Percentiles rank a stretch among this genome's conserved stretches.
Conservation (phyloP, 2,329 filamentous ascomycete genomes). For the Trichophyton benhamiae region DNA sequence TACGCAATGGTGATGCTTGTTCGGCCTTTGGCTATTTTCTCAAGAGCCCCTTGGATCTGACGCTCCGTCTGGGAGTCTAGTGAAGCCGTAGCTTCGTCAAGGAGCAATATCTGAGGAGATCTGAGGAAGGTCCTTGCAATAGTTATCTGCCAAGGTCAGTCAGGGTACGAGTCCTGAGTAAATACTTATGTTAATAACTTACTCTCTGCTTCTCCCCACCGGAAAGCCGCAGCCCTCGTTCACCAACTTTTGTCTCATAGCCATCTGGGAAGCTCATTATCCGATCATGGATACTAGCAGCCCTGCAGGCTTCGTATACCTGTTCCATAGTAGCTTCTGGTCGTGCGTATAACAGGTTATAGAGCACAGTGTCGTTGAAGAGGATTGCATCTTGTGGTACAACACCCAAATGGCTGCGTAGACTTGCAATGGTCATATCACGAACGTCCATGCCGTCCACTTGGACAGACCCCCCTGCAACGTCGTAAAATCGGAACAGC, state of each 20-base stretch:
- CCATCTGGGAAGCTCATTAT: constrained; percentile 30
- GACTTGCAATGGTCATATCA: constrained; percentile 47
- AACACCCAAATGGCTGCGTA: constrained; percentile 53
- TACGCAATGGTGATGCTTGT: constrained; percentile 43
- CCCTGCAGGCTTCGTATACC: constrained; percentile 24
- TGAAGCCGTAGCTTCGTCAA: constrained; percentile 42
- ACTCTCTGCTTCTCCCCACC: constrained; percentile 41
- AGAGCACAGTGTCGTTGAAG: constrained; percentile 56
- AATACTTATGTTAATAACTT: constrained; percentile 15
- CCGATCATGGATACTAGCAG: constrained; percentile 28
- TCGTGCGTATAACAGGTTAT: constrained; percentile 50
- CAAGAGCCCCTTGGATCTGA: constrained; percentile 36
- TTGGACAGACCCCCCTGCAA: constrained; percentile 51
- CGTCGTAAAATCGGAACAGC: constrained; percentile 56
- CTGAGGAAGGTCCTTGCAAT: constrained; percentile 35
- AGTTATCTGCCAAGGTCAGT: not conserved
- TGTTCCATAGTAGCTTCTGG: constrained; percentile 19
- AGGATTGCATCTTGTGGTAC: constrained; percentile 65
- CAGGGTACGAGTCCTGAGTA: no score
- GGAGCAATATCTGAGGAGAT: constrained; percentile 30
- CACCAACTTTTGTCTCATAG: constrained; percentile 24
- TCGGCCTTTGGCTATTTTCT: constrained; percentile 33
- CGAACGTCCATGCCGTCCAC: constrained; percentile 51
- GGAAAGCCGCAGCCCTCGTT: constrained; percentile 17
- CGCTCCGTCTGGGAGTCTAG: constrained; percentile 35